A percentile compares a stretch with the other conserved stretches of the same genome.
These are phyloP conservation scores for Diaporthe sp. DNA, from an alignment of 2,329 filamentous ascomycete genomes.

Conservation along the genomic window DNA sequence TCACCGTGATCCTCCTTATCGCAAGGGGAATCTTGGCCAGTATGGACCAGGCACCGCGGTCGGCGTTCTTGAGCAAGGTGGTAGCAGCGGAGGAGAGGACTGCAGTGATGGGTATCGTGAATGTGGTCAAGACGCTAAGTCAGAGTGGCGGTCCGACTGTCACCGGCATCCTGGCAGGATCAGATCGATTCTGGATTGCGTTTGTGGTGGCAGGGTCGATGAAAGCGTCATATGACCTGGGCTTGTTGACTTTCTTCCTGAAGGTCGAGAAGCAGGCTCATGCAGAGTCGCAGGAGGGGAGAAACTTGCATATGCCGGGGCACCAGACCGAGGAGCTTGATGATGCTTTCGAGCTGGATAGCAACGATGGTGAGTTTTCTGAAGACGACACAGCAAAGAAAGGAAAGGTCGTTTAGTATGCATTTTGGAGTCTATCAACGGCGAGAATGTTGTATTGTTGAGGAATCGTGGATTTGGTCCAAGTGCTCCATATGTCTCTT, in stretches of 20 bases:
- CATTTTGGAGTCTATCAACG: background rate
- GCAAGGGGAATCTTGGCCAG: conserved; percentile 73
- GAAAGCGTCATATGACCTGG: conserved; percentile 73
- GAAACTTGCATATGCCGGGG: background rate
- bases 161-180: conserved; percentile 73
- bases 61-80: conserved; percentile 77
- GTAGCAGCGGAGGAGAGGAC: conserved; percentile 77
- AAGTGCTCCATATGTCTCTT: background rate
- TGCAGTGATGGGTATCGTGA: conserved; percentile 78
- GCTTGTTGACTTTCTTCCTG: conserved; percentile 39
- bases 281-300: background rate
- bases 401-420: background rate
- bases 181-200: conserved; percentile 70
- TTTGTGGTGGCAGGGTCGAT: conserved; percentile 74
- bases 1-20: conserved; percentile 72
- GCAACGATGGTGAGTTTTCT: background rate
- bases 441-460: background rate
- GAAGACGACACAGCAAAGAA: background rate
- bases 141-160: conserved; percentile 74
- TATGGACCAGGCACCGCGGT: conserved; percentile 80
- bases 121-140: conserved; percentile 76
- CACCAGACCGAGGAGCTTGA: background rate
- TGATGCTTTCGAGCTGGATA: conserved; percentile 30
- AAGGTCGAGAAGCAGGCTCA: conserved; percentile 32
- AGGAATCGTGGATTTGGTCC: background rate